Base-by-base conservation (phyloP, 345 rosid species). In the Hibiscus tridactylites region DNA sequence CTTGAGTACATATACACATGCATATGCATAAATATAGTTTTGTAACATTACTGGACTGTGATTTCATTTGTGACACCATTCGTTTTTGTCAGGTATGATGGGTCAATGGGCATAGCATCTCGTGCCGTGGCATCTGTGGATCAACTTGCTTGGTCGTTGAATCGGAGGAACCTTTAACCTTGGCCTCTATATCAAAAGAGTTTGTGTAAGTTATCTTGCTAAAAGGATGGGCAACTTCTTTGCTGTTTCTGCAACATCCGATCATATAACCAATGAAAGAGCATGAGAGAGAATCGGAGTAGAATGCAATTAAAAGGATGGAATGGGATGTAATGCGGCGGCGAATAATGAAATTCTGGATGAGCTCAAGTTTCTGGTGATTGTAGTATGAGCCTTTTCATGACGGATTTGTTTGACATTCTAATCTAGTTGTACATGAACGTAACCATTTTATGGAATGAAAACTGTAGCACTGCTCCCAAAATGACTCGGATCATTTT, bases 101-200 rank as follows among this genome's bases (percentile, higher is more conserved):
- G 97, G 31, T 87, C 96, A 16, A 75, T 88, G 67, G 91, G 92
- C 50, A 79, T 85, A 44, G 98, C 96, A 71, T 86, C 87, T 28
- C 81, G 81, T 71, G 92, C 97, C 46, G 74, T 93, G 86, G 85
- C 75, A 44, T 87, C 96, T 17, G 86, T 77, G 61, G 94, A 91
- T 78, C 94, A 90, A 65, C 79, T 93, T 73, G 79, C 74, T 1
- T 84, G 85, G 83, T 82, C 81, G 74, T 76, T 86, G 44, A 70
- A 61, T 79, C 79, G 84, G 44, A 81, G 79, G 72, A 83, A 73
- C 66, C 73, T 82, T 24, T 81, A 65, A 73, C 71, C 24, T 33
- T 46, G 26, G 31, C 71, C 68, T 61, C 61, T 5, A n/a, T 50
- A 16, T 50, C 56, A 50, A 50, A 15, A 50, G 17, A 16, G 17